Base-by-base conservation (phyloP, 2,329 filamentous ascomycete genomes). In the Onygenales sp. region DNA sequence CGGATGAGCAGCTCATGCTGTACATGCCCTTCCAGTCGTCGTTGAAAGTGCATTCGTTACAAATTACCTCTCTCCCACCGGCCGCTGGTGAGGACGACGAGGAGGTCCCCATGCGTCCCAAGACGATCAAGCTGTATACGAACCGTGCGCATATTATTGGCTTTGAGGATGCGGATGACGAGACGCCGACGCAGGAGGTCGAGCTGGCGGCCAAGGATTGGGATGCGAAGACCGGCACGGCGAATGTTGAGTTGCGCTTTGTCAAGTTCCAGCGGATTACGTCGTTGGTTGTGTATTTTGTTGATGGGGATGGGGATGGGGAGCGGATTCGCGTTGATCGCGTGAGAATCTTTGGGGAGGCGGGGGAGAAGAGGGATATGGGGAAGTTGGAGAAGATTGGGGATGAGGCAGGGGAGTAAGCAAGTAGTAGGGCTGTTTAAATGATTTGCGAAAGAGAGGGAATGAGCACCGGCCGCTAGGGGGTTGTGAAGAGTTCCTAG, bases 221-320 rank as follows among this genome's bases (percentile, higher is more conserved):
- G 92, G 87, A 90, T 68, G 56, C 65, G 49, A 75, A 78, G 44
- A 82, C 87, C 11, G 86, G 84, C 50, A 92, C 88, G 7, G 86
- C 83, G 11, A 87, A 78, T 62, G 73, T 92, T 52, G 73, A 79
- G 44, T 74, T 97, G 62, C 87, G 91, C 11, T 96, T 92, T 65
- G 93, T 98, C 72, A 96, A 96, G 74, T 98, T 97, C 77, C 93
- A 97, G 74, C 94, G 90, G 66, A 87, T 96, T 52, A 86, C 83
- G 55, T 93, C 85, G 57, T 67, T 98, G 62, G 86, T 95, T 14
- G 62, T 98, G 9, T 98, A 96, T 68, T 84, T 98, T 36, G 87
- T 87, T 52, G 85, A 94, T 66, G 91, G 90, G 2, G 87, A 92
- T 52, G 85, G 84, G 14, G 85, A 88, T 50, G 82, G 85, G 43